Percentiles rank a stretch among this genome's conserved stretches.
These are phyloP conservation scores for Serpula lacrymans DNA, from an alignment of 768 basidiomycete species.

Conservation along the genomic window DNA sequence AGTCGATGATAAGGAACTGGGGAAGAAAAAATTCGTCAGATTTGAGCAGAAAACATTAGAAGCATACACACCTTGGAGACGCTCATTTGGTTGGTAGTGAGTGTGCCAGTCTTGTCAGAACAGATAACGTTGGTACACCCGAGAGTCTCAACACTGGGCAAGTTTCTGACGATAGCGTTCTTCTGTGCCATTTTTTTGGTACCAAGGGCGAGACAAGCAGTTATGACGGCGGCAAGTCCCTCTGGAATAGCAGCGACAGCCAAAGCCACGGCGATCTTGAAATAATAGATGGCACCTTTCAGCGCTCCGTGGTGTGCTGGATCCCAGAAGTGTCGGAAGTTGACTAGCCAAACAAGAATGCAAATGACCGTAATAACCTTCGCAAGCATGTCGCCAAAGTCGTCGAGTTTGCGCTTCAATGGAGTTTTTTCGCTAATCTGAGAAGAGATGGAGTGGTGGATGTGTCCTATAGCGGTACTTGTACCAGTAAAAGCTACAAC, in stretches of 20 bases:
- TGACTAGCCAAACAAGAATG: conserved; percentile 96
- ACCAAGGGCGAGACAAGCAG: conserved; percentile 92
- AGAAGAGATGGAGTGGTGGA: conserved; percentile 92
- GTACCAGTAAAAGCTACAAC: conserved; percentile 85
- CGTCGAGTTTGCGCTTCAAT: conserved; percentile 94
- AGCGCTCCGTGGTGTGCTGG: conserved; percentile 87
- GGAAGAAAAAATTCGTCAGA: conserved; percentile 9
- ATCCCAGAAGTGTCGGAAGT: conserved; percentile 94
- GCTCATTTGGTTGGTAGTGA: conserved; percentile 98
- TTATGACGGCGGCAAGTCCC: conserved; percentile 97
- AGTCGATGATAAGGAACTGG: conserved; percentile 76
- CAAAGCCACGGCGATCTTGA: conserved; percentile 98
- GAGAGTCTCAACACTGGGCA: conserved; percentile 95
- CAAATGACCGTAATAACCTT: conserved; percentile 98
- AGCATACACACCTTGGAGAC: conserved; percentile 63
- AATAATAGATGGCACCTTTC: conserved; percentile 96
- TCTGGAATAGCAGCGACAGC: conserved; percentile 99
- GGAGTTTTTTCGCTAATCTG: conserved; percentile 97
- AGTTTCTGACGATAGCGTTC: conserved; percentile 94
- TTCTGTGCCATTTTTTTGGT: conserved; percentile 99
- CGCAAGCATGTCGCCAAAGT: conserved; percentile 96
- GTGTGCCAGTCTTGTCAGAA: conserved; percentile 96
- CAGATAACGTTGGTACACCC: conserved; percentile 99
- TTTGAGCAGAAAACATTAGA: too few species aligned
- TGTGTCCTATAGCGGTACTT: conserved; percentile 91